Evolutionary conservation across 75 land plant genomes (phyloP), one percentile per base, ranked within the genome.

Genomic region (Pinus taeda): DNA sequence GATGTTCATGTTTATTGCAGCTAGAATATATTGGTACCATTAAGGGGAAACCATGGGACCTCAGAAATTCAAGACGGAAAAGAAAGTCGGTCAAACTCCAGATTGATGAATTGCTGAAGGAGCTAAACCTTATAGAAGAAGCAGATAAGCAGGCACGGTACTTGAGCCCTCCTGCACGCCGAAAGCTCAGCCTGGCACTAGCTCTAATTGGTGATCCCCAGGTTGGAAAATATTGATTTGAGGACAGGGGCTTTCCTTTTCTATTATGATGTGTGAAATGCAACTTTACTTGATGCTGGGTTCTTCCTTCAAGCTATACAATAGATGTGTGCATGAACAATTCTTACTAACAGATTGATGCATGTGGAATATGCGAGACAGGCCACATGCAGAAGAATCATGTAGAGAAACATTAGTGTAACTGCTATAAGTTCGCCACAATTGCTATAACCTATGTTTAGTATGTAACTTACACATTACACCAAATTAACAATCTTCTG

Each of bases 181-280:
- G 82, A 39, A 81, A 78, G 29, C 82, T 81, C 20, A 81, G 82
- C 57, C 81, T 81, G 42, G 82, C 82, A 21, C 57, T 81, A 78
- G 81, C 82, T 57, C 57, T 81, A 53, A 58, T 81, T 81, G 82
- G 82, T 57, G 81, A 81, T 67, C 82, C 82, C 20, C 81, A 80
- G 82, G 82, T 79, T 18, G 37, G 67, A 75, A 20, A 60, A 75
- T 61, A n/a, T 56, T 53, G 14, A 55, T 13, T 73, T 24, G 15
- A 73, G 74, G 21, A 3, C 53, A 45, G 53, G 53, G 53, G 8
- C 53, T 6, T 45, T 45, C 39, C 8, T 37, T 69, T 6, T 69
- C 22, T 39, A 18, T 69, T 39, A n/a, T 6, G 21, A 39, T 39
- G 22, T 8, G 0, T 39, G 45, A 69, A 66, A 39, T 69, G 45